These are phyloP conservation scores for Gossypium laxum DNA, from an alignment of 441 rosid species.

Conservation along the genomic window DNA sequence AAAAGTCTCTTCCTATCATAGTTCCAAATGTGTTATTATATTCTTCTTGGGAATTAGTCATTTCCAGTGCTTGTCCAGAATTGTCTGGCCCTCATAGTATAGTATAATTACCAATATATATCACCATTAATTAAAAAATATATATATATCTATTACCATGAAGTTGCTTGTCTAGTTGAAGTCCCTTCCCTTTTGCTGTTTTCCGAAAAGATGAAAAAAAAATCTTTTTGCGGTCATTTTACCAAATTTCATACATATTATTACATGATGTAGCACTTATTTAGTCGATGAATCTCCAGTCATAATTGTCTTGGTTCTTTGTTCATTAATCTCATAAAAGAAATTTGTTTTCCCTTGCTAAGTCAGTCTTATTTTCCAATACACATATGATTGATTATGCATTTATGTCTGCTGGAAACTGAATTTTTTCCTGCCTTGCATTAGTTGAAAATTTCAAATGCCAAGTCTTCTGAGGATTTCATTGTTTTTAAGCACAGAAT, in stretches of 20 bases:
- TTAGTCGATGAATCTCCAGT: background rate
- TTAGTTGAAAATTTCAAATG: background rate
- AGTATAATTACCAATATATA: background rate
- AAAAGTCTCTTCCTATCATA: background rate
- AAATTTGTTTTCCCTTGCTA: background rate
- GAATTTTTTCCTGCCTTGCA: background rate
- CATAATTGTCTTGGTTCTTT: background rate
- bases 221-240: background rate
- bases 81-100: background rate
- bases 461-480: background rate
- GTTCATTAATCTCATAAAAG: background rate
- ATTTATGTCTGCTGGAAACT: background rate
- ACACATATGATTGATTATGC: background rate
- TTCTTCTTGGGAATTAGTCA: background rate
- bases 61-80: background rate
- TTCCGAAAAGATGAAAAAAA: background rate
- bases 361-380: background rate
- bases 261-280: background rate
- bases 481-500: slow-evolving; percentile 2
- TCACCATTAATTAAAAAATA: background rate
- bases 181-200: background rate
- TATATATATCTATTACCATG: background rate
- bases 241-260: background rate
- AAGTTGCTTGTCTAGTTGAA: background rate
- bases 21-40: background rate